Base-by-base conservation (phyloP, 2,329 filamentous ascomycete species). In the Penicillium sp. region DNA sequence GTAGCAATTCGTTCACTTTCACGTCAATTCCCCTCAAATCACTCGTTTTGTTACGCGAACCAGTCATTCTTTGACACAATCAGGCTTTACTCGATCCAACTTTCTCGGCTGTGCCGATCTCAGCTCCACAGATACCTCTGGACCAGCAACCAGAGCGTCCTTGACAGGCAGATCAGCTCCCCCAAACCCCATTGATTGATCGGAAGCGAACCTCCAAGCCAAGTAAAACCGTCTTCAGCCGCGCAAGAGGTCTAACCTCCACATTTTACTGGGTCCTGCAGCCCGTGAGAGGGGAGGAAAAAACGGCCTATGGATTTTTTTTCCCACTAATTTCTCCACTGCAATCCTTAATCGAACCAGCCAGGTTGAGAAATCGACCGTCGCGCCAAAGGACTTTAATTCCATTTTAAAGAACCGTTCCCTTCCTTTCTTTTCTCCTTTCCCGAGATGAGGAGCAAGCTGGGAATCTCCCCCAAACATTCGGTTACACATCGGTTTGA, bases 401-500 rank as follows among this genome's bases (percentile, higher is more conserved):
- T 43, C 45, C 49, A 46, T 29, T 41, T 58, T 48, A 63, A 60
- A 53, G 41, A 51, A 37, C 51, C 8, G n/a, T 9, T 50, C 45
- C 40, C 23, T 14, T 40, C 37, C 31, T 49, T 45, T 43, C 51
- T 45, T 41, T 35, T 35, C 29, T 29, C 52, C 41, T 42, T 47
- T 49, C 49, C 51, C 37, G 46, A 56, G 42, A 75, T 75, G 73
- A 69, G 67, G 47, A 62, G 66, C 52, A 67, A 69, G 44, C 65
- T 72, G 57, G 73, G 72, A 47, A 60, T 74, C 51, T 57, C 66
- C 29, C 61, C 73, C 55, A 77, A 77, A 57, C 73, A 74, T 50
- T 76, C 78, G 56, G 78, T 77, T 23, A 66, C 64, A 55, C 74
- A 79, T 61, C 75, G 76, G 53, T 81, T 80, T 55, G 68, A 77